Evolutionary conservation across 1,284 basidiomycete species (phyloP), one percentile per base, ranked within the genome.

Genomic region (Pyrrhoderma lamaoense): DNA sequence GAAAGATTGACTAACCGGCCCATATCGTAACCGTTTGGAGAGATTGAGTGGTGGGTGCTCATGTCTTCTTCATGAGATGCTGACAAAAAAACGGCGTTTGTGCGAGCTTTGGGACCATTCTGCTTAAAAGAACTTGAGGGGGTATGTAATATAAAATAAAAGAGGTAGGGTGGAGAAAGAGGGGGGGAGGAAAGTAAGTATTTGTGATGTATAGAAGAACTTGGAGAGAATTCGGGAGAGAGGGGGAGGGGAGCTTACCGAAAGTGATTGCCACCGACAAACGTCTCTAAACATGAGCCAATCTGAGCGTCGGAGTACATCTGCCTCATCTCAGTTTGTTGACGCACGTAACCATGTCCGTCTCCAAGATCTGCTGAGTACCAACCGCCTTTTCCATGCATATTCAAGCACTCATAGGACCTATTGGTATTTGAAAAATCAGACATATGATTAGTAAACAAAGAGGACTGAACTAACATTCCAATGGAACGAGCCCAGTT

Each of bases 321-420:
- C 57, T 85, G 77, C 42, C 87, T 79, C 14, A 80, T 76, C 49
- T 87, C 75, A 52, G 77, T 70, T 54, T 77, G 76, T 61, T 87
- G 80, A 42, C 55, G 49, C 31, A 53, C 47, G 3, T 35, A 43
- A 2, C 58, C 57, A 18, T 57, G 47, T 4, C 39, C 52, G 37
- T 52, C 18, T 19, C 52, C 52, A 8, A 53, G 45, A 34, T 51
- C 47, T 3, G 53, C 53, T 5, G 16, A 18, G 8, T 40, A 22
- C 21, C 16, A 75, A 27, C 59, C 70, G 2, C 84, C 84, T 8
- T 77, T 56, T 11, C 27, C 27, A 59, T 85, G 85, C 52, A 87
- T 65, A 18, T 79, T 84, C 25, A 87, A 64, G 62, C 86, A 89
- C 63, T 89, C 85, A 47, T 73, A 72, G 13, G 85, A 83, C 62